phyloP scores from a whole-genome alignment of 176 grass and related monocot genomes.

The Hordeum vulgare region MorexV3_pseudomolecules_assembly NC_058518.1:21382101-21382600 shows the following conservation, averaged over 20 bases:
- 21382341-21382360: no score
- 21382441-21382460: background rate
- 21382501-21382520: no score
- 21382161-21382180: no score
- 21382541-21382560: background rate
- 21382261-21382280: background rate
- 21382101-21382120: background rate
- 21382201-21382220: slow-evolving; percentile 20
- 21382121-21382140: no score
- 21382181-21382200: no score
- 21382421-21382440: background rate
- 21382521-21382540: background rate
- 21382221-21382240: slow-evolving; percentile 7
- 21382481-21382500: background rate
- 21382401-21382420: background rate
- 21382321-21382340: no score
- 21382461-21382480: background rate
- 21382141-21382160: no score
- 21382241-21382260: slow-evolving; percentile 15
- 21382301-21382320: no score
- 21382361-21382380: no score
- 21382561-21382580: no score
- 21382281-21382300: background rate
- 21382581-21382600: background rate
- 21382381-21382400: no score